These are phyloP conservation scores for Erysimum cheiranthoides DNA, from an alignment of 345 rosid genomes.

Conservation along the genomic window DNA sequence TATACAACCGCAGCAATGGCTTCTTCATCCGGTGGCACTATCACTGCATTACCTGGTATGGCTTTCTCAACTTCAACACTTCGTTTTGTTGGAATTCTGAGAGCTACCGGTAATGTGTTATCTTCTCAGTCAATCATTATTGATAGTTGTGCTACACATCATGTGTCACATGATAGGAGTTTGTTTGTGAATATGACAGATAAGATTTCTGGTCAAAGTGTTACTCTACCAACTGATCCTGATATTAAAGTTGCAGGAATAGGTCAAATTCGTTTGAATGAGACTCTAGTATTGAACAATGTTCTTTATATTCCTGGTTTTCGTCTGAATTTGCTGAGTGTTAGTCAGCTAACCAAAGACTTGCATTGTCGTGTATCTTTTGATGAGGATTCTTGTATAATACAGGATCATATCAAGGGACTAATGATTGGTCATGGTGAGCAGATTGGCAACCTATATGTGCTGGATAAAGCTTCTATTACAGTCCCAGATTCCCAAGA, in stretches of 20 bases:
- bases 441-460: not conserved
- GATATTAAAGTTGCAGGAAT: not conserved
- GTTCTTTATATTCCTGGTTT: not conserved
- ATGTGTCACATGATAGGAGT: not conserved
- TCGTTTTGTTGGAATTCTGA: not conserved
- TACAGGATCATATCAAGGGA: too few species aligned
- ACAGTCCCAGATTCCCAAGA: not conserved
- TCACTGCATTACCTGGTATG: not conserved
- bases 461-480: not conserved
- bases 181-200: fast-evolving
- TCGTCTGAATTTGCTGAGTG: too few species aligned
- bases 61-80: not conserved
- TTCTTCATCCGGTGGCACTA: not conserved
- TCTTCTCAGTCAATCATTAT: not conserved
- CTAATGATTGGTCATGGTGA: not conserved
- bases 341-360: too few species aligned
- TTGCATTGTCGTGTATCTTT: too few species aligned
- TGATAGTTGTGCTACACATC: not conserved
- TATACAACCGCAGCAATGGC: fast-evolving
- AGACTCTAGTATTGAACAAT: not conserved
- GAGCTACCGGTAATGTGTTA: not conserved
- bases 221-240: not conserved
- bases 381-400: too few species aligned
- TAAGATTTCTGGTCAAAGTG: not conserved
- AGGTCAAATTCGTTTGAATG: not conserved